Conservation (phyloP, 2,329 filamentous ascomycete genomes). For the Cercospora sp. region DNA sequence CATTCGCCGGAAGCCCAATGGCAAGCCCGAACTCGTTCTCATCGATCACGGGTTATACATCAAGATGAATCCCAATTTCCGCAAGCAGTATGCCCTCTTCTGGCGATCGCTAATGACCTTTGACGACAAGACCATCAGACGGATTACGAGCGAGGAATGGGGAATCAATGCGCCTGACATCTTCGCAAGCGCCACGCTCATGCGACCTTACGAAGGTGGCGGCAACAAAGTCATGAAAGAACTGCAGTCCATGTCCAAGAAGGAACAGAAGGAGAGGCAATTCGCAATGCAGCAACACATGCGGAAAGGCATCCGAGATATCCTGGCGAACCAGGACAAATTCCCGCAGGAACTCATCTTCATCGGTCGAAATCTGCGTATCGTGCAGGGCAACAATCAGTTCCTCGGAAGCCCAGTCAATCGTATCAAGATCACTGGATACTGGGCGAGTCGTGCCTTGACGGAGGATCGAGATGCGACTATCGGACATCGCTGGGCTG, state of each 20-base stretch:
- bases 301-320: slow-evolving; percentile 71
- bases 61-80: slow-evolving; percentile 79
- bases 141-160: slow-evolving; percentile 74
- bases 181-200: slow-evolving; percentile 85
- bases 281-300: slow-evolving; percentile 80
- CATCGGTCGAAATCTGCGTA: slow-evolving; percentile 86
- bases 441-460: slow-evolving; percentile 84
- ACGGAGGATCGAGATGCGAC: slow-evolving; percentile 70
- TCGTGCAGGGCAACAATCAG: slow-evolving; percentile 92
- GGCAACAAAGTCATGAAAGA: slow-evolving; percentile 64
- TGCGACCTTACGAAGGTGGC: slow-evolving; percentile 88
- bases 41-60: slow-evolving; percentile 98
- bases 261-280: slow-evolving; percentile 59
- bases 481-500: slow-evolving; percentile 62
- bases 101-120: slow-evolving; percentile 95
- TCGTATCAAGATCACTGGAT: slow-evolving; percentile 87
- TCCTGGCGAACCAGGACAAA: slow-evolving; percentile 81
- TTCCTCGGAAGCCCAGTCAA: slow-evolving; percentile 87
- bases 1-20: slow-evolving; percentile 78
- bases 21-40: slow-evolving; percentile 85
- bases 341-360: slow-evolving; percentile 91
- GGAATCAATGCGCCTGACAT: slow-evolving; percentile 86
- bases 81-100: slow-evolving; percentile 82
- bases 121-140: slow-evolving; percentile 76
- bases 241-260: slow-evolving; percentile 53